Conservation (phyloP, 257 asterid genomes). For the Haberlea rhodopensis region DNA sequence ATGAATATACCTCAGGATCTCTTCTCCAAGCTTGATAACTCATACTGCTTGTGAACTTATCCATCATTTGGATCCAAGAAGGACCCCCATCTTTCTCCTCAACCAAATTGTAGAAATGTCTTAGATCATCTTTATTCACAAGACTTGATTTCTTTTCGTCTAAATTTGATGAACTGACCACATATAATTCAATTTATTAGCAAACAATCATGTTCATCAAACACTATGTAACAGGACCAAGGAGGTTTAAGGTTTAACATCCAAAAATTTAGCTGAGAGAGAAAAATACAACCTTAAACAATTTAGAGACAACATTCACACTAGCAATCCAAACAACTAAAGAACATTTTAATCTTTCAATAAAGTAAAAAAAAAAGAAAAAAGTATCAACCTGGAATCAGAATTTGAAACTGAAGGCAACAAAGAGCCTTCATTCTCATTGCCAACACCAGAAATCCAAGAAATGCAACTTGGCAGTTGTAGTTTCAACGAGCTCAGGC, state of each 20-base stretch:
- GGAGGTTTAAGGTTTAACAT: too few species aligned
- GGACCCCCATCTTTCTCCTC: conserved; percentile 83
- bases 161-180: conserved; percentile 45
- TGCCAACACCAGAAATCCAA: conserved; percentile 37
- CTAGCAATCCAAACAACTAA: conserved; percentile 5
- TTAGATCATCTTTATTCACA: conserved; percentile 62
- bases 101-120: conserved; percentile 49
- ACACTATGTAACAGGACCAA: too few species aligned
- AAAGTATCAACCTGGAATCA: conserved; percentile 49
- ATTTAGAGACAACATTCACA: conserved; percentile 4
- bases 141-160: conserved; percentile 42
- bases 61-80: conserved; percentile 89
- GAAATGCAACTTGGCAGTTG: conserved; percentile 47
- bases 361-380: neutral
- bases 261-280: too few species aligned
- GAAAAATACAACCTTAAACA: too few species aligned
- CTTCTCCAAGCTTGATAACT: conserved; percentile 93
- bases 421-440: conserved; percentile 34
- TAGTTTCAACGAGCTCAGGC: conserved; percentile 45
- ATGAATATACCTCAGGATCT: conserved; percentile 65
- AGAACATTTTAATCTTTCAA: neutral
- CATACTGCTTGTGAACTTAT: conserved; percentile 61
- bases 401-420: conserved; percentile 31
- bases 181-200: conserved; percentile 25
- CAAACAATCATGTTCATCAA: conserved; percentile 2